phyloP scores from a whole-genome alignment of 805 yeast genomes.

The Saccharomyces cerevisiae region DNA sequence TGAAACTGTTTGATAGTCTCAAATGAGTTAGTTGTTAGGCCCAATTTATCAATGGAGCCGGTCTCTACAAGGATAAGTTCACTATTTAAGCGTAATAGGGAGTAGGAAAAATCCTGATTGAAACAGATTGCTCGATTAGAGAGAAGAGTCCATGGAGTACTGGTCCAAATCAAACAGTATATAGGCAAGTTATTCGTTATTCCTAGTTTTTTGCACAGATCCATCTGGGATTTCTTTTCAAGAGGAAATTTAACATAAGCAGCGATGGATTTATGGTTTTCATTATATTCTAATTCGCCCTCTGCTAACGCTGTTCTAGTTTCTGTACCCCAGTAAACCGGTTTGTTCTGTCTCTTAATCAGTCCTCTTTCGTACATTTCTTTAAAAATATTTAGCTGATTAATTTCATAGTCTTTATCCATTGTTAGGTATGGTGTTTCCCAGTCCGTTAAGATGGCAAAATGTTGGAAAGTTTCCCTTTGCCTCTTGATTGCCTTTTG shows the following conservation, averaged over 20 bases:
- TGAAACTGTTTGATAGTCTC: slow-evolving; percentile 25
- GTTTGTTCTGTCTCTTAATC: slow-evolving; percentile 78
- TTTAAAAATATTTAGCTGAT: slow-evolving; percentile 66
- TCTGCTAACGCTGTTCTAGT: slow-evolving; percentile 93
- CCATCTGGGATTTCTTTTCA: slow-evolving; percentile 14
- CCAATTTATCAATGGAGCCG: slow-evolving; percentile 37
- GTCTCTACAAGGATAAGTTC: slow-evolving; percentile 52
- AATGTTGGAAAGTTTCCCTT: slow-evolving; percentile 49
- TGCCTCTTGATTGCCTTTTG: slow-evolving; percentile 56
- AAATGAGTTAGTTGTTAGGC: slow-evolving; percentile 11
- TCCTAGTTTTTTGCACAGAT: slow-evolving; percentile 4
- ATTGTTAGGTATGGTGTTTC: slow-evolving; percentile 65
- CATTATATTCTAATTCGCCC: slow-evolving; percentile 86
- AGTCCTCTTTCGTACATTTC: slow-evolving; percentile 56
- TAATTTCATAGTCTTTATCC: slow-evolving; percentile 57
- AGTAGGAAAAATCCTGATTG: slow-evolving; percentile 51
- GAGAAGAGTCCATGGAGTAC: slow-evolving; percentile 96
- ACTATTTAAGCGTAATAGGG: slow-evolving; percentile 33
- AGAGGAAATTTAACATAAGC: slow-evolving; percentile 63
- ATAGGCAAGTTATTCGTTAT: slow-evolving; percentile 3
- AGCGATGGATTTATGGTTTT: slow-evolving; percentile 58
- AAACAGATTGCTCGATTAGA: slow-evolving; percentile 79
- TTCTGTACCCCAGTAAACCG: slow-evolving; percentile 96
- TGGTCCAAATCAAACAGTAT: slow-evolving; percentile 78
- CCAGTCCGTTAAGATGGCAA: slow-evolving; percentile 84